Evolutionary conservation across 176 grass and related monocot genomes (phyloP), one percentile per base, ranked within the genome.

Genomic region (Pharus latifolius): DNA sequence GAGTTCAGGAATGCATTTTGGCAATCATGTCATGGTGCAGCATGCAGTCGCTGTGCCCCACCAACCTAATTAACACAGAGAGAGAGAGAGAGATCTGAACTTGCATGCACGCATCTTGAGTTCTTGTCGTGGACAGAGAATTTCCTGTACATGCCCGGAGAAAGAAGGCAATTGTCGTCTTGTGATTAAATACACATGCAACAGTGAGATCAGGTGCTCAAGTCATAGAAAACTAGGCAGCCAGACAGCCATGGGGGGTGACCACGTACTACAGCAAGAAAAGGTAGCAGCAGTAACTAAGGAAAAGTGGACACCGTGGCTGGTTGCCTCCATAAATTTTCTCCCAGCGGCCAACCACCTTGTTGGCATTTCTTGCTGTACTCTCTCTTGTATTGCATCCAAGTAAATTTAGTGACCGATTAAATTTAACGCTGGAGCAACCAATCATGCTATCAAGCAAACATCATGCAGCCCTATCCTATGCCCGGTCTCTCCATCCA

Each of bases 321-420:
- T 34, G 27, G 14, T 19, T 10, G 17, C 61, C 30, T 15, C 52
- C 23, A 68, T 82, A 48, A 82, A 82, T 61, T 58, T 67, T 5
- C 53, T 34, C n/a, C n/a, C 62, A 26, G 53, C 6, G 25, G 43
- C 61, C 79, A 51, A 18, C 70, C 0, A 40, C 26, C 25, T 9
- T 8, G 24, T 13, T 51, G 55, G 10, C 55, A 17, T 62, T 33
- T 44, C 26, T n/a, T 56, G 37, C 50, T 38, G 66, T 52, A 52
- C 66, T 42, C 19, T 19, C 55, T 49, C 12, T 31, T 25, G 17
- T 24, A 59, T n/a, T 25, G 29, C 0, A 13, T 20, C 22, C 22
- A 6, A 80, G 58, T 69, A 57, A 69, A 69, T 9, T 38, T 38
- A 38, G n/a, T n/a, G n/a, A n/a, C n/a, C n/a, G n/a, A n/a, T n/a